Percentiles rank a stretch among this genome's conserved stretches.
These are phyloP conservation scores for Luzula sylvatica DNA, from an alignment of 176 grass and related monocot genomes.

Conservation along the genomic window DNA sequence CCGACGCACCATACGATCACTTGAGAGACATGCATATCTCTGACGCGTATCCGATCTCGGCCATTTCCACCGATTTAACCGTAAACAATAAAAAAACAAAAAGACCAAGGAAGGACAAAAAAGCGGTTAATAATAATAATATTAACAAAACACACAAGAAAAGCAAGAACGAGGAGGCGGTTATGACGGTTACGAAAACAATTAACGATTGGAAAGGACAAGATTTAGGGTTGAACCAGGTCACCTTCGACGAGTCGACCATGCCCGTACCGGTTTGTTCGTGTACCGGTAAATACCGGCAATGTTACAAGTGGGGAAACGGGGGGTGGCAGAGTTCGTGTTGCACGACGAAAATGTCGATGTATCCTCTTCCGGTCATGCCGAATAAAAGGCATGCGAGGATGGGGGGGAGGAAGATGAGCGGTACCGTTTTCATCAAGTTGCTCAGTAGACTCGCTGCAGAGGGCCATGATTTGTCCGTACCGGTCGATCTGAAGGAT, in stretches of 20 bases:
- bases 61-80: conserved; percentile 14
- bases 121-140: too few relatives aligned
- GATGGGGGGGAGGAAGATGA: conserved; percentile 91
- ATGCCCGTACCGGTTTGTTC: conserved; percentile 72
- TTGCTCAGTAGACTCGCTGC: conserved; percentile 77
- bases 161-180: conserved; percentile 13
- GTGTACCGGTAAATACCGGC: conserved; percentile 49
- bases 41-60: conserved; percentile 67
- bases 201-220: conserved; percentile 61
- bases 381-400: conserved; percentile 81
- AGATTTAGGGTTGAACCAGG: conserved; percentile 65
- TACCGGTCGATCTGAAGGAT: conserved; percentile 70
- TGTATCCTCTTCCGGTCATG: conserved; percentile 74
- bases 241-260: conserved; percentile 58
- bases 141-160: conserved; percentile 58
- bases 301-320: conserved; percentile 87
- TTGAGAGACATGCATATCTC: conserved; percentile 62
- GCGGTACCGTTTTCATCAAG: conserved; percentile 64
- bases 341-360: conserved; percentile 73
- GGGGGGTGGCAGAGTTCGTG: conserved; percentile 88
- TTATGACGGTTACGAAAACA: conserved; percentile 37
- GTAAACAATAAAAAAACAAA: conserved; percentile 41
- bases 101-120: conserved; percentile 49
- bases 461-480: conserved; percentile 65
- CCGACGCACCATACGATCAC: conserved; percentile 78